Percentiles rank a stretch among this genome's conserved stretches.
phyloP scores from a whole-genome alignment of 768 basidiomycete species.

The Agaricus blazei region DNA sequence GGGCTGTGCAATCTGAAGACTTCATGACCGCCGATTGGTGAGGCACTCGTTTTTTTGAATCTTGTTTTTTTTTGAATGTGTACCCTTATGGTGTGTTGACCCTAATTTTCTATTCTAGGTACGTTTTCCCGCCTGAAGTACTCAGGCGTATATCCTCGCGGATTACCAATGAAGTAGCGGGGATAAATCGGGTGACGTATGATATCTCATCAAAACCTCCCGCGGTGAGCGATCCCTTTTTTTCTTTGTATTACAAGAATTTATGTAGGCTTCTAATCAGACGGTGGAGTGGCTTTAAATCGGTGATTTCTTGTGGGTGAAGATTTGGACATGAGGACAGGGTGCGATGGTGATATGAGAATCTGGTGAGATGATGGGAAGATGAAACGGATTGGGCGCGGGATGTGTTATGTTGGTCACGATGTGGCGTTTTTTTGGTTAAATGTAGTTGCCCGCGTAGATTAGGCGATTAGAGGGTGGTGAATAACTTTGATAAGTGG shows the following conservation, averaged over 20 bases:
- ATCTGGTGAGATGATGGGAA: too few species aligned
- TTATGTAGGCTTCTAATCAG: conserved; percentile 21
- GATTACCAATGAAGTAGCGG: conserved; percentile 95
- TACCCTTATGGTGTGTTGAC: neutral
- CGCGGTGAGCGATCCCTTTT: conserved; percentile 49
- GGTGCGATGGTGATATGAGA: neutral
- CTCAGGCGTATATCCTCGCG: conserved; percentile 89
- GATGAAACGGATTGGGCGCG: too few species aligned
- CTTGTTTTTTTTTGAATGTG: neutral
- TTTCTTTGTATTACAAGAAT: conserved; percentile 4
- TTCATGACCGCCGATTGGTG: conserved; percentile 99
- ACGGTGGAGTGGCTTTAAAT: conserved; percentile 46
- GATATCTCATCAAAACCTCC: conserved; percentile 98
- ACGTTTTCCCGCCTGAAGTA: conserved; percentile 90
- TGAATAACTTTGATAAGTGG: too few species aligned
- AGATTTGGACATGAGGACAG: neutral
- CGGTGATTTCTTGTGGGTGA: neutral
- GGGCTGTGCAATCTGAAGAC: conserved; percentile 97
- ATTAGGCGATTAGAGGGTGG: too few species aligned
- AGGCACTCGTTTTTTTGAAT: conserved; percentile 10
- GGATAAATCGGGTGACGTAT: conserved; percentile 94
- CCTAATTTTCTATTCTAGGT: conserved; percentile 43
- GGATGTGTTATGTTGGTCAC: too few species aligned
- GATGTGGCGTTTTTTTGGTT: too few species aligned
- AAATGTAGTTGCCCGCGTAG: too few species aligned